A percentile compares a stretch with the other conserved stretches of the same genome.
These are phyloP conservation scores for Mycena maculata DNA, from an alignment of 768 basidiomycete genomes.

Conservation along the genomic window DNA sequence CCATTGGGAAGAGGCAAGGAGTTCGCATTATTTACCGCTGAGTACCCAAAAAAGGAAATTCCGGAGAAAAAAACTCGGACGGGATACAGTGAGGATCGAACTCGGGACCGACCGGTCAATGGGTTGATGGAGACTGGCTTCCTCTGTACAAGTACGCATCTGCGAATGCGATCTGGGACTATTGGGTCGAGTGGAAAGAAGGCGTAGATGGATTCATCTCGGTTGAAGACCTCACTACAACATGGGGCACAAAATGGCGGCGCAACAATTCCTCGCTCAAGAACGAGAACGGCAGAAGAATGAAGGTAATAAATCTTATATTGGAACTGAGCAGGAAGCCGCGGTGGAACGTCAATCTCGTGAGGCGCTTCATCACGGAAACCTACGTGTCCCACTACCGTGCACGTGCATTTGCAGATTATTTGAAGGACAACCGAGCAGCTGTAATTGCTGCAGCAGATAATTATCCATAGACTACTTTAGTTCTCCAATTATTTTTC, in stretches of 20 bases:
- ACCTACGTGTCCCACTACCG: background rate
- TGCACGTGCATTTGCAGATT: background rate
- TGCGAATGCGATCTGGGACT: background rate
- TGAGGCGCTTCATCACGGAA: background rate
- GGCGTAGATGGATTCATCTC: background rate
- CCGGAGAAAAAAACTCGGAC: too few relatives aligned
- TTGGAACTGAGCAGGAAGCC: background rate
- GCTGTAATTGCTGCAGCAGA: background rate
- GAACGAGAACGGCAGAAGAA: background rate
- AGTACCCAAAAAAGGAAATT: too few relatives aligned
- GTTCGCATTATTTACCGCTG: too few relatives aligned
- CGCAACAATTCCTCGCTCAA: background rate
- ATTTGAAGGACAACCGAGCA: background rate
- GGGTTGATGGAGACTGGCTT: slow-evolving; percentile 1
- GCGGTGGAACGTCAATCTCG: background rate
- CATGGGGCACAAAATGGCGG: slow-evolving; percentile 6
- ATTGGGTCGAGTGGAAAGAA: slow-evolving; percentile 8
- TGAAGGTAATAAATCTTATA: slow-evolving; percentile 3
- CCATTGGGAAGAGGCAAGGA: too few relatives aligned
- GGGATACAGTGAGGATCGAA: too few relatives aligned
- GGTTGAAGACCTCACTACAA: background rate
- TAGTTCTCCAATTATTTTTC: too few relatives aligned
- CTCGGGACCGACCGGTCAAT: too few relatives aligned
- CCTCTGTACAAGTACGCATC: slow-evolving; percentile 1
- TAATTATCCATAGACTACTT: background rate